Base-by-base conservation (phyloP, 139 green algal species). In the Edaphochlamys debaryana region DNA sequence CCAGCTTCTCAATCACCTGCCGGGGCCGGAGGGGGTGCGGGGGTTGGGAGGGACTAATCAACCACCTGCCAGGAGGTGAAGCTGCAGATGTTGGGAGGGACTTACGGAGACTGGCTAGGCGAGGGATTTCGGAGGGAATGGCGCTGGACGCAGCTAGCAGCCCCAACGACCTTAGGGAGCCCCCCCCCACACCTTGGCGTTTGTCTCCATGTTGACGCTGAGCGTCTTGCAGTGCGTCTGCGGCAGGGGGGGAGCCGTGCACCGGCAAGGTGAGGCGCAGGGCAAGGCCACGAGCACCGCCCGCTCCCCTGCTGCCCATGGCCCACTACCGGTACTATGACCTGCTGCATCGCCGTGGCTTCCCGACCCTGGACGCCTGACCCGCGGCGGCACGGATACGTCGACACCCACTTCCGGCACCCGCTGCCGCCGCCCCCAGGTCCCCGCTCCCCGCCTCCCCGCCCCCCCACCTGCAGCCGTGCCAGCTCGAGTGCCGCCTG, bases 1-100 rank as follows among this genome's bases (percentile, higher is more conserved):
- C 69, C 27, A 87, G 74, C 82, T 87, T 87, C 40, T 87, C 82
- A 32, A 87, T 82, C 32, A 87, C 82, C 66, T 76, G 50, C 8
- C 15, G 27, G n/a, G n/a, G n/a, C n/a, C n/a, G n/a, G n/a, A n/a
- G n/a, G n/a, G n/a, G n/a, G 62, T 7, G 19, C 13, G 56, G 56
- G 56, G 56, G 23, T 29, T 29, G 56, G 19, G 20, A 64, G n/a
- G n/a, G n/a, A n/a, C n/a, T n/a, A n/a, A n/a, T n/a, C n/a, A n/a
- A n/a, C n/a, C n/a, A n/a, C n/a, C n/a, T n/a, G n/a, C n/a, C n/a
- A n/a, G n/a, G n/a, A n/a, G n/a, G n/a, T n/a, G n/a, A n/a, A n/a
- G n/a, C n/a, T n/a, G n/a, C n/a, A n/a, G n/a, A n/a, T n/a, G n/a
- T n/a, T n/a, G n/a, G n/a, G n/a, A n/a, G n/a, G n/a, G n/a, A n/a